Base-by-base conservation (phyloP, 2,329 filamentous ascomycete genomes). In the Phaeomoniella chlamydospora region DNA sequence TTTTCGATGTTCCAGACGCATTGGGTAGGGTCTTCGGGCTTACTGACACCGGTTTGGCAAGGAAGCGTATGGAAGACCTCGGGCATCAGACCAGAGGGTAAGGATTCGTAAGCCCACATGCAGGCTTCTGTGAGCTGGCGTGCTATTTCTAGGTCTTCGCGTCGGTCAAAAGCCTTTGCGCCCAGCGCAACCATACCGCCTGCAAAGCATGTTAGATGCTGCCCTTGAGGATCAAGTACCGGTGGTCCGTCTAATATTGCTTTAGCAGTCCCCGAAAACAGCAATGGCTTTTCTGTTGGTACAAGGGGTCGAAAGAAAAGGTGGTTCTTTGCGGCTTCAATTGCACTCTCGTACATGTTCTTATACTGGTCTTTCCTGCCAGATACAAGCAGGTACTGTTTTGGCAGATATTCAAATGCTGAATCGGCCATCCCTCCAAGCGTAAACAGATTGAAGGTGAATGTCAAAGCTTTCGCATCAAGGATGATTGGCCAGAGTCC, bases 161-260 rank as follows among this genome's bases (percentile, higher is more conserved):
- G 59, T 1, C 58, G 62, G 32, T 62, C 47, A 42, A 81, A 71
- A 16, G 84, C 59, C 40, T 68, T 72, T 1, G 78, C 74, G 1
- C 71, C 76, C 22, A 86, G 65, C 1, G 65, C 79, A 32, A 81
- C 76, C 62, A 80, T 76, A 6, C 78, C 80, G 4, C 80, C 80
- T 3, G 71, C 62, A 49, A 82, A 86, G 54, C 80, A 86, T 3
- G 70, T 68, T 2, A 83, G 60, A 49, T 85, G 80, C 39, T 77
- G 71, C 9, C 61, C 54, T 33, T 54, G 54, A 0, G 48, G 40
- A 4, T 52, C 46, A 14, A 44, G 52, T 14, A 15, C 15, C 10
- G 6, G 29, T n/a, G 6, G 15, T 15, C 17, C n/a, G 10, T 12
- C 14, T n/a, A n/a, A 12, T 10, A 12, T 4, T 3, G 22, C 34